Base-by-base conservation (phyloP, 495 filamentous ascomycete genomes). In the Xylona heveae region DNA sequence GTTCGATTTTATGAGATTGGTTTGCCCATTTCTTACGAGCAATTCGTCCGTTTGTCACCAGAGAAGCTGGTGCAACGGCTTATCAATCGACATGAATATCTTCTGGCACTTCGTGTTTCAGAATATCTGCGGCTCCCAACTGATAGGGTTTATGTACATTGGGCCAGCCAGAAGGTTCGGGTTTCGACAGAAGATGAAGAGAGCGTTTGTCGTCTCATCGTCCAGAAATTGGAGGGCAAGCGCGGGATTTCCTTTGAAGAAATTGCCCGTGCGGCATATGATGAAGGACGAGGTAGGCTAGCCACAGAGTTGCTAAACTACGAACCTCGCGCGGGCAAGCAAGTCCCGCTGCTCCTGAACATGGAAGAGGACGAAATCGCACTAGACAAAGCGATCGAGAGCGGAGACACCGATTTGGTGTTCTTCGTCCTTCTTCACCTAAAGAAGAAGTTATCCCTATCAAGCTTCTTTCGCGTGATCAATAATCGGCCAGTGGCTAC, bases 311-410 rank as follows among this genome's bases (percentile, higher is more conserved):
- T 97, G 1, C 59, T 97, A 8, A 90, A 94, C 47, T 76, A 93
- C 44, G 88, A 97, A 45, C 78, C 83, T 14, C 71, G 84, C 36
- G 88, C 82, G 2, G 88, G 85, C 3, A 81, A 82, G 38, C 88
- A 97, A 54, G 90, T 97, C 3, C 88, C 90, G 0, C 59, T 97
- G n/a, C 62, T 97, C 5, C 56, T 97, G 12, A 79, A 64, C 43
- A 94, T 95, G 82, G 83, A 91, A 45, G 84, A 95, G 50, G 88
- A 92, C 39, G 79, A 83, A 35, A 69, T 95, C 6, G 88, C 88
- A 0, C 72, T 97, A 3, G 88, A 97, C 54, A 97, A 95, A 47
- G 88, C 88, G 18, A 81, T 95, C 35, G 81, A 93, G 44, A 88
- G 78, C 38, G 90, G 90, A 22, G 88, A 97, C 48, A 78, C 83